These are phyloP conservation scores for Tolypocladium tundrense DNA, from an alignment of 2,329 filamentous ascomycete species.

Conservation along the genomic window DNA sequence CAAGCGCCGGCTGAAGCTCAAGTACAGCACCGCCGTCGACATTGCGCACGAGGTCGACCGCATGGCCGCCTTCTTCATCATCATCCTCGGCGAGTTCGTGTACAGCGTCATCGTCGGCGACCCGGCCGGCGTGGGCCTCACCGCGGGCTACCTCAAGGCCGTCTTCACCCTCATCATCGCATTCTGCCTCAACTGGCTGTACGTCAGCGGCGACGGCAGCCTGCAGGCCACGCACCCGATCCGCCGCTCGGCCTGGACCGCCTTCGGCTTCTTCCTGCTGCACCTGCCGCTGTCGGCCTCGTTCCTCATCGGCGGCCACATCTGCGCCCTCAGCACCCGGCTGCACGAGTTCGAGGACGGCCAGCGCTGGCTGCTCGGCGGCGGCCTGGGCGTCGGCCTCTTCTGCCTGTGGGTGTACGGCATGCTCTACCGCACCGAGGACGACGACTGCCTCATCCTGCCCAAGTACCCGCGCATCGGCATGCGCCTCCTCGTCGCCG, in stretches of 20 bases:
- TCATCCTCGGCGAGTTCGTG: slow-evolving; percentile 39
- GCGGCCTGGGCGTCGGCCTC: slow-evolving; percentile 32
- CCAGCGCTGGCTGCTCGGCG: slow-evolving; percentile 36
- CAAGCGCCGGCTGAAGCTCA: slow-evolving; percentile 29
- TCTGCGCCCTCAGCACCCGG: slow-evolving; percentile 28
- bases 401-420: slow-evolving; percentile 32
- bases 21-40: slow-evolving; percentile 37
- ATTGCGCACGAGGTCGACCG: slow-evolving; percentile 39
- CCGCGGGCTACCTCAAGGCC: slow-evolving; percentile 30
- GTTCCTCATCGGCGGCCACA: slow-evolving; percentile 35
- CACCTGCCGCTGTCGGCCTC: slow-evolving; percentile 34
- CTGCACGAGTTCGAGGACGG: slow-evolving; percentile 28
- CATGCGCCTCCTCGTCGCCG: slow-evolving; percentile 20
- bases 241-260: slow-evolving; percentile 31
- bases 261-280: slow-evolving; percentile 33
- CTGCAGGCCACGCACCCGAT: slow-evolving; percentile 31
- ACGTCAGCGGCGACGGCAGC: slow-evolving; percentile 36
- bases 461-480: slow-evolving; percentile 22
- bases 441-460: slow-evolving; percentile 22
- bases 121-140: slow-evolving; percentile 33
- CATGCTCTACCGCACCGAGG: slow-evolving; percentile 28
- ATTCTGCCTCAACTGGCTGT: slow-evolving; percentile 40
- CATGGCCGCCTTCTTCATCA: slow-evolving; percentile 40
- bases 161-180: slow-evolving; percentile 38
- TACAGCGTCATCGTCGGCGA: slow-evolving; percentile 37